A percentile compares a stretch with the other conserved stretches of the same genome.
Conservation (phyloP, 2,329 filamentous ascomycete genomes). For the Colletotrichum nymphaeae region DNA sequence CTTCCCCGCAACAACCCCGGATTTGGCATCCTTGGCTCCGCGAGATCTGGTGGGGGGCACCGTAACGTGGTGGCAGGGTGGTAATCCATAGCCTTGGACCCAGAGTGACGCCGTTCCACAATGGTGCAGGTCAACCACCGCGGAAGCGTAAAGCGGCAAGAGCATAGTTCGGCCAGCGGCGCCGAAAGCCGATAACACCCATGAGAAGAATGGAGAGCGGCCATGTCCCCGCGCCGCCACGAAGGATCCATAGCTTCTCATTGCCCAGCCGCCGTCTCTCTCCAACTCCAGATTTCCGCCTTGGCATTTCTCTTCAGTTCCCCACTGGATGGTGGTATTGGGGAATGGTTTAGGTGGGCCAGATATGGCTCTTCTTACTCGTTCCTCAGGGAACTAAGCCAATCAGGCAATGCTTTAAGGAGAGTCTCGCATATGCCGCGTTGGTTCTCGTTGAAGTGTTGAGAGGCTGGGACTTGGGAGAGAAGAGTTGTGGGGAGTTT, state of each 20-base stretch:
- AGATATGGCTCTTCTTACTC: background rate
- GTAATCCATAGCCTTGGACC: background rate
- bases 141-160: background rate
- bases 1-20: slow-evolving; percentile 29
- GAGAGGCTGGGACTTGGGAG: background rate
- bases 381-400: background rate
- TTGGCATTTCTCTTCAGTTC: too few relatives aligned
- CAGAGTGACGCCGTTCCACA: background rate
- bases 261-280: background rate
- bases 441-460: slow-evolving; percentile 10
- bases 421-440: background rate
- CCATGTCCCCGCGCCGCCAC: background rate
- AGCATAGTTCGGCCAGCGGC: slow-evolving; percentile 1
- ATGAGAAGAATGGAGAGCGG: background rate
- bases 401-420: background rate
- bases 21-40: slow-evolving; percentile 27
- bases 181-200: slow-evolving; percentile 13
- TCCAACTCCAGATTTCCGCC: background rate
- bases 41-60: slow-evolving; percentile 9
- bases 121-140: background rate
- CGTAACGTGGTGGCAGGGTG: too few relatives aligned
- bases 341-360: background rate
- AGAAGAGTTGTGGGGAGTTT: background rate
- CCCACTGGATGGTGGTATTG: background rate
- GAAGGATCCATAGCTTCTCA: background rate